Conservation (phyloP, 768 basidiomycete genomes). For the Boletus patriciae region DNA sequence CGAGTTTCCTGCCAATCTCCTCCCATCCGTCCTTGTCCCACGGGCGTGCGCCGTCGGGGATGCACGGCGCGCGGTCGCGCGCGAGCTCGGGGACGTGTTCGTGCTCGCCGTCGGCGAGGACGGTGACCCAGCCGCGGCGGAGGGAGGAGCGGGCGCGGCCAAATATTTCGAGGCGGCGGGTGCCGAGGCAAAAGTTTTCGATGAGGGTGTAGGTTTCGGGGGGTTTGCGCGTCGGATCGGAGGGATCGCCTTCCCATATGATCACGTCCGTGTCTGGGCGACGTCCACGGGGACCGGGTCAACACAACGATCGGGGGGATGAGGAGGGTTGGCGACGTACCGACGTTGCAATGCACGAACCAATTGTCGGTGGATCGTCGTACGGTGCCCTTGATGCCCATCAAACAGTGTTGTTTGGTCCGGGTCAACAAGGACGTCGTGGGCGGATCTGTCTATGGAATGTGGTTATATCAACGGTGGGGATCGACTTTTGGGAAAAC, state of each 20-base stretch:
- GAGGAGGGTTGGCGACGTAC: conserved; percentile 43
- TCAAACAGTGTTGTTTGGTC: conserved; percentile 94
- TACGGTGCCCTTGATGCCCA: conserved; percentile 97
- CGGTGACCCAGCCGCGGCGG: conserved; percentile 92
- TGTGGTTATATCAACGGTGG: not conserved
- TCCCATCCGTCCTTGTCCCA: conserved; percentile 73
- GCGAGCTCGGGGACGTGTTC: conserved; percentile 43
- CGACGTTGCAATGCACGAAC: conserved; percentile 98
- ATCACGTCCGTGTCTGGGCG: conserved; percentile 90
- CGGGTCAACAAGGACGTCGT: conserved; percentile 84
- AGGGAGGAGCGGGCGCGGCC: conserved; percentile 66
- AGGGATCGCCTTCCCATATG: conserved; percentile 90
- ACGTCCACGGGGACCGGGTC: not conserved
- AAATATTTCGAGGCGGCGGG: conserved; percentile 88
- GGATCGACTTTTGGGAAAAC: not conserved
- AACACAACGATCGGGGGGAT: not conserved
- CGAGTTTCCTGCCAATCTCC: conserved; percentile 52
- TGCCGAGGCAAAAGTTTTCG: conserved; percentile 96
- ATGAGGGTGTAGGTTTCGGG: conserved; percentile 95
- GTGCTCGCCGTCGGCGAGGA: conserved; percentile 64
- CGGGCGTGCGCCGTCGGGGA: conserved; percentile 33
- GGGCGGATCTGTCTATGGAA: conserved; percentile 73
- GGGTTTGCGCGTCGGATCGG: conserved; percentile 83
- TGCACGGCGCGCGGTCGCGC: conserved; percentile 31
- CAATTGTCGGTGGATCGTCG: conserved; percentile 90